phyloP scores from a whole-genome alignment of 164 flowering plant genomes.

The Annona squamosa region DNA sequence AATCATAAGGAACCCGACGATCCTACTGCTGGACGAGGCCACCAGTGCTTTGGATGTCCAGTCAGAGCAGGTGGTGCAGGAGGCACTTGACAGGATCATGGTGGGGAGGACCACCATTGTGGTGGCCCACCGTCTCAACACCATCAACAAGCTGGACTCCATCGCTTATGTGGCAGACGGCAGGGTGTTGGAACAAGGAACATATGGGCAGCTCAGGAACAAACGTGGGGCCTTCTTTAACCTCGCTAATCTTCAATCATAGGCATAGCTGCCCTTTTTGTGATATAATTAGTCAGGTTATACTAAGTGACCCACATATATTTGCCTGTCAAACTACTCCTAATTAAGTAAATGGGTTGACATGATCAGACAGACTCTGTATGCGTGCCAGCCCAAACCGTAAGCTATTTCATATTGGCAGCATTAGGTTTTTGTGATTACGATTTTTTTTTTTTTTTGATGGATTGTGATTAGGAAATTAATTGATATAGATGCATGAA shows the following conservation, averaged over 20 bases:
- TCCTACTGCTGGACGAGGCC: constrained; percentile 80
- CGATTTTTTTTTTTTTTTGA: too few species aligned
- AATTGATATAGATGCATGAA: too few species aligned
- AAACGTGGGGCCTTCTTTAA: constrained; percentile 69
- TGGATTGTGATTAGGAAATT: too few species aligned
- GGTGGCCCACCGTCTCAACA: constrained; percentile 87
- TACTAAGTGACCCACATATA: neutral
- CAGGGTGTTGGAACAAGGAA: constrained; percentile 66
- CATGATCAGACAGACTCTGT: too few species aligned
- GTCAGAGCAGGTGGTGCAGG: constrained; percentile 82
- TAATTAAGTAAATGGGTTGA: too few species aligned
- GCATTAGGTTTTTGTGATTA: too few species aligned
- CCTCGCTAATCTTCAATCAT: constrained; percentile 45
- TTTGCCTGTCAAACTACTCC: too few species aligned
- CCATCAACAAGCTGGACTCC: constrained; percentile 61
- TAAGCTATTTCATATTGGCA: too few species aligned
- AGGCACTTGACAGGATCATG: constrained; percentile 74
- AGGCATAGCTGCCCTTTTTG: neutral
- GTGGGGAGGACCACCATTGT: constrained; percentile 69
- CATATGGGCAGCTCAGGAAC: constrained; percentile 54
- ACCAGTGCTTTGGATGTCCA: constrained; percentile 88
- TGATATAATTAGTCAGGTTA: neutral
- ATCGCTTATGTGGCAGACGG: constrained; percentile 77
- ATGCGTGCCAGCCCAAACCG: too few species aligned
- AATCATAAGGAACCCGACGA: constrained; percentile 59